Conservation (phyloP, 345 rosid genomes). For the Barbarea vulgaris region DNA sequence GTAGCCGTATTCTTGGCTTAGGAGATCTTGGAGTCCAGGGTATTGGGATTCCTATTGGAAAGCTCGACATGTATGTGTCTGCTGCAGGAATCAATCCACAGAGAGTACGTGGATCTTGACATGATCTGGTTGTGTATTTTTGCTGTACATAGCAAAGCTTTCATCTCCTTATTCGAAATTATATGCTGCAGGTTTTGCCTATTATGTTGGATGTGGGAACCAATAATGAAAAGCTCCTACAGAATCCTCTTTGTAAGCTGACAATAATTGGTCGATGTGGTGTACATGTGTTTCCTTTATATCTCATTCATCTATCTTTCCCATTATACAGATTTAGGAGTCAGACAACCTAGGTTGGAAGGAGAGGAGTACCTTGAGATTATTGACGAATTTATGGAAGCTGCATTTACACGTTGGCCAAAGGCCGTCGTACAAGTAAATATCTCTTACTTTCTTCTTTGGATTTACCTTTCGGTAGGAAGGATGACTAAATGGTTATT, state of each 20-base stretch:
- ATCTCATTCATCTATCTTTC: constrained; percentile 20
- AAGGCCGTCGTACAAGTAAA: constrained; percentile 93
- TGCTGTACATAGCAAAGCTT: neutral
- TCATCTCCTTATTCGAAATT: constrained; percentile 23
- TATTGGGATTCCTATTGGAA: constrained; percentile 94
- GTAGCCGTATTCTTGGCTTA: constrained; percentile 95
- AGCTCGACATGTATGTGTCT: constrained; percentile 97
- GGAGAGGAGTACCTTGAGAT: constrained; percentile 88
- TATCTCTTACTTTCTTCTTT: constrained; percentile 29
- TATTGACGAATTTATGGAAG: constrained; percentile 98
- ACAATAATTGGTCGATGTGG: constrained; percentile 17
- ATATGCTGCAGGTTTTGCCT: constrained; percentile 69
- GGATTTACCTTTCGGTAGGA: constrained; percentile 23
- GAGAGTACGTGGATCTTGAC: constrained; percentile 54
- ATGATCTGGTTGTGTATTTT: neutral
- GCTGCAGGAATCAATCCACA: constrained; percentile 99
- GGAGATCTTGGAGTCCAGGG: constrained; percentile 99
- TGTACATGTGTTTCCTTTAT: constrained; percentile 25
- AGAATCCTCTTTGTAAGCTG: constrained; percentile 85
- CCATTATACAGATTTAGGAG: constrained; percentile 74
- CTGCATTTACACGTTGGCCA: constrained; percentile 91
- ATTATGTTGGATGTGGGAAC: constrained; percentile 97
- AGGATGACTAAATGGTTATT: constrained; percentile 39
- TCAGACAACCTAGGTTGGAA: constrained; percentile 88
- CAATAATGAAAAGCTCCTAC: constrained; percentile 84